Evolutionary conservation across 2,329 filamentous ascomycete genomes (phyloP), one percentile per base, ranked within the genome.

Genomic region (Basipetospora sp.): DNA sequence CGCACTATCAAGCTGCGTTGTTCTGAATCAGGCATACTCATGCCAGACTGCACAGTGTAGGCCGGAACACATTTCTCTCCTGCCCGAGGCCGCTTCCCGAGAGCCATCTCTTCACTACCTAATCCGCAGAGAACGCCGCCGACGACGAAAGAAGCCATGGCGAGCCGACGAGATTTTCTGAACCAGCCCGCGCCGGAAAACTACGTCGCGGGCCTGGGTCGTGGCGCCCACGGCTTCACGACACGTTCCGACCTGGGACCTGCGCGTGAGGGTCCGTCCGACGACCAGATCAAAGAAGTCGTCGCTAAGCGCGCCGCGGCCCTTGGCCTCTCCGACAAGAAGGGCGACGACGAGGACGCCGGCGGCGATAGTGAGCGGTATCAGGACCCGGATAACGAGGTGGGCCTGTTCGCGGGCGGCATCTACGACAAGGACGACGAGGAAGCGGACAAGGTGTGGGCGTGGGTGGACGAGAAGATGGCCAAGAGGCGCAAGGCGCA

Each of bases 381-480:
- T 52, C 86, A 94, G 53, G 90, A 98, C 54, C 90, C 90, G 1
- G 90, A 98, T 50, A 96, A 96, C 52, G 90, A 98, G 57, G 82
- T 90, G 34, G 90, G 92, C 4, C 66, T 98, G 16, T 98, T 98
- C 52, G 87, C 90, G 3, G 88, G 85, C 40, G 90, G 90, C 26
- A 82, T 90, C 49, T 98, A 94, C 63, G 90, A 96, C 56, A 82
- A 90, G 56, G 90, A 98, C 40, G 90, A 98, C 53, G 90, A 98
- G 52, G 92, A 98, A 58, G 90, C 90, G 31, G 90, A 98, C 60
- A 72, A 83, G 51, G 94, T 98, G 52, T 98, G 93, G 64, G 80
- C 87, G 51, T 81, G 85, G 53, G 83, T 98, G 45, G 90, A 98
- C 52, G 90, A 94, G 65, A 88, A 82, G 61, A 96, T 98, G 88